These are phyloP conservation scores for Candida dendrica DNA, from an alignment of 805 yeast species.

Conservation along the genomic window DNA sequence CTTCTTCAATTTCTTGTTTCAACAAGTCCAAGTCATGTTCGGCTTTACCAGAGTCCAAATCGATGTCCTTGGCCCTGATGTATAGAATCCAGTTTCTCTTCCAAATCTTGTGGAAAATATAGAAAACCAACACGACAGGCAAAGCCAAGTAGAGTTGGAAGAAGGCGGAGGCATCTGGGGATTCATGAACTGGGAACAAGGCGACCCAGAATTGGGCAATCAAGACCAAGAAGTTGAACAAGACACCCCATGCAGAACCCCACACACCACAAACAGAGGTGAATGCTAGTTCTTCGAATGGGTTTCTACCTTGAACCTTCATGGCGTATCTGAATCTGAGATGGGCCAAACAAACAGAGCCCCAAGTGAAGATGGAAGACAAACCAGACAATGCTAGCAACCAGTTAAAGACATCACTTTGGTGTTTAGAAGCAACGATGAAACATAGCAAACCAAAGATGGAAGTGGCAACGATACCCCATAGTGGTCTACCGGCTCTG, in stretches of 20 bases:
- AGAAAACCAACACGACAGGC: conserved; percentile 31
- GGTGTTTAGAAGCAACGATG: conserved; percentile 51
- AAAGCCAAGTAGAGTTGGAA: conserved; percentile 34
- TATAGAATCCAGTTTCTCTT: conserved; percentile 32
- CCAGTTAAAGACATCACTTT: conserved; percentile 64
- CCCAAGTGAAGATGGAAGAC: conserved; percentile 77
- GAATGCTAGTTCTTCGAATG: conserved; percentile 60
- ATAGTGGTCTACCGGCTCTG: conserved; percentile 47
- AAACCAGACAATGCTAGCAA: conserved; percentile 70
- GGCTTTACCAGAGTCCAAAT: conserved; percentile 57
- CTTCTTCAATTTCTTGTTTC: conserved; percentile 52
- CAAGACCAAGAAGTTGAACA: conserved; percentile 53
- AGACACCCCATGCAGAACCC: conserved; percentile 60
- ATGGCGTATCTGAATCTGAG: conserved; percentile 58
- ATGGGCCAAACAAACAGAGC: conserved; percentile 61
- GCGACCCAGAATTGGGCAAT: conserved; percentile 81
- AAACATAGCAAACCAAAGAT: conserved; percentile 51
- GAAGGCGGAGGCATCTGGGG: conserved; percentile 24
- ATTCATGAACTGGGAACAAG: conserved; percentile 27
- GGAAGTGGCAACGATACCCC: conserved; percentile 34
- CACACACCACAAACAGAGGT: conserved; percentile 60
- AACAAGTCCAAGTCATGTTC: conserved; percentile 50
- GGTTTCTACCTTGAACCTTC: conserved; percentile 53
- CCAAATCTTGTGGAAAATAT: conserved; percentile 35
- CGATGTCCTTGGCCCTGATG: conserved; percentile 42